Evolutionary conservation across 1,284 basidiomycete species (phyloP), one percentile per base, ranked within the genome.

Genomic region (Volvariella volvacea): DNA sequence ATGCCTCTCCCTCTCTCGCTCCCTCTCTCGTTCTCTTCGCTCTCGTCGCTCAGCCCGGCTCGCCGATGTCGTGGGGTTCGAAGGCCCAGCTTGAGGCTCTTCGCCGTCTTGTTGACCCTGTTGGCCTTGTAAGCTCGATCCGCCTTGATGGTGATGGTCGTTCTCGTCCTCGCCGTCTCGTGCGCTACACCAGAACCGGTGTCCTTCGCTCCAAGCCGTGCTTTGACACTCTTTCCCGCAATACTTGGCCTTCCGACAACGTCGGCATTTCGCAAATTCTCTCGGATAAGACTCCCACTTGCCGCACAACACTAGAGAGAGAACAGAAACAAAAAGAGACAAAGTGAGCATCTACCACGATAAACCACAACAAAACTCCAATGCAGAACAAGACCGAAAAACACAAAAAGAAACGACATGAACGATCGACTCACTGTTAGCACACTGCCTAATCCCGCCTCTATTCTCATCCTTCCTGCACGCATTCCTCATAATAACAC

Each of bases 401-500:
- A 32, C 39, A 44, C 49, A 42, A 43, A 34, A 39, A 30, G 22
- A 1, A 28, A 38, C 28, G 40, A 28, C 28, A 52, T 39, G 22
- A 39, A 37, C 33, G 46, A 12, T 33, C 50, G 48, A 77, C 83
- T 61, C 52, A 87, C 85, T 98, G 62, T 97, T 96, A 3, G 96
- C 96, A 71, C 95, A 99, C 63, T 98, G 96, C 48, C 95, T 70
- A 51, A 98, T 94, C 3, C 96, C 96, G 48, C 92, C 92, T 37
- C 88, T 70, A 40, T 73, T 80, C 50, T 97, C 94, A 59, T 99
- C 95, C 72, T 99, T 99, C 60, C 95, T 74, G 66, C 95, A 99
- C 4, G 96, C 95, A 61, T 99, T 99, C 43, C 96, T 79, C 95
- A 99, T 99, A 58, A 98, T 97, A 10, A 98, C 95, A 2, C 94